Evolutionary conservation across 495 filamentous ascomycete genomes (phyloP), one percentile per base, ranked within the genome.

Genomic region (Paragyromitra xinjiangensis): DNA sequence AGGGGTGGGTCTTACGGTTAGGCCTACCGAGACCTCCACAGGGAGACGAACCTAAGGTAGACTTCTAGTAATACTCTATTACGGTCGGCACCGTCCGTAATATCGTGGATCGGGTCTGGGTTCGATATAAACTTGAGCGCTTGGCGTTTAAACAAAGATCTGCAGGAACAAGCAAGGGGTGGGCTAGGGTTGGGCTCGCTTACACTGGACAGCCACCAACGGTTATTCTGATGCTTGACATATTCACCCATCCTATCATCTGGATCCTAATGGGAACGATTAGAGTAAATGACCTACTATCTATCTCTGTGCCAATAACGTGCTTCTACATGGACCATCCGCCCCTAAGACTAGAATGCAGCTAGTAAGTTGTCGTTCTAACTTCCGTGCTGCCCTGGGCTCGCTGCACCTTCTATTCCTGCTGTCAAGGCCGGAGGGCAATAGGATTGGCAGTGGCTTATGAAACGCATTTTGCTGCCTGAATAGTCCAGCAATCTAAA

Each of bases 41-140:
- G 55, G 50, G 22, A n/a, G 50, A 19, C 50, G 50, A 22, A 53
- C 50, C 50, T 53, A 53, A 7, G 14, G n/a, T 19, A 34, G 22
- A 26, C n/a, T 62, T 62, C 5, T 9, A 16, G 29, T 59, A 8
- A 12, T 2, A 16, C 29, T 11, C 3, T 34, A 40, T 62, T 9
- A 19, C 66, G 66, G 66, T 69, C 66, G 66, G 66, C 66, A 19
- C 66, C 66, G 66, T 69, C 66, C 66, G 66, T 45, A 24, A 44
- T 40, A 11, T 22, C 0, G 37, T 22, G 8, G 14, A 29, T 58
- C 11, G 7, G 48, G 1, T 26, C 26, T 0, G 29, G 29, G 29
- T 34, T 34, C 29, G 29, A 34, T 34, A 34, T 34, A 34, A 24
- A 7, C 26, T 16, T 16, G 42, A 58, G 6, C 45, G 26, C 26